phyloP scores from a whole-genome alignment of 1,284 basidiomycete species.

The Irpex sp. region DNA sequence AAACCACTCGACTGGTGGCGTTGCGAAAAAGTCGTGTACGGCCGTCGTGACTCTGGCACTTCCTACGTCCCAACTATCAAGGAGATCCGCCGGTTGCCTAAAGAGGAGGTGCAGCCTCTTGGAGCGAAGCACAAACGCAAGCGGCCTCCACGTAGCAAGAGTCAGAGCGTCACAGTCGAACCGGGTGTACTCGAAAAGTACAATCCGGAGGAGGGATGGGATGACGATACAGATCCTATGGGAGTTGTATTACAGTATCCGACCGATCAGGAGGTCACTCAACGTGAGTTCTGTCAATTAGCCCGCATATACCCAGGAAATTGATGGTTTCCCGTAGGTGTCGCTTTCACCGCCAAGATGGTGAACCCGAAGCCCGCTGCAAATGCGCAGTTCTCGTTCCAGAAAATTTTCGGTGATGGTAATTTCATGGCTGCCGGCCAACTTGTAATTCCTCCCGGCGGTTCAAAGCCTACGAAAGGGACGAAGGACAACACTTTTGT shows the following conservation, averaged over 20 bases:
- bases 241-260: conserved; percentile 73
- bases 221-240: conserved; percentile 69
- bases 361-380: conserved; percentile 56
- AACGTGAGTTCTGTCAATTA: conserved; percentile 52
- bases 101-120: conserved; percentile 57
- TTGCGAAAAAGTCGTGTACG: conserved; percentile 87
- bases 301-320: conserved; percentile 3
- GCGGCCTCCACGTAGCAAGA: conserved; percentile 37
- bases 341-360: conserved; percentile 72
- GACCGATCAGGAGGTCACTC: conserved; percentile 53
- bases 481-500: conserved; percentile 97
- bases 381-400: conserved; percentile 76
- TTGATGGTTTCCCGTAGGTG: conserved; percentile 39
- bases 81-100: conserved; percentile 78
- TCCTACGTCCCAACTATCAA: conserved; percentile 77
- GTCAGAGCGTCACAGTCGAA: conserved; percentile 35
- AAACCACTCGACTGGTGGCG: conserved; percentile 91
- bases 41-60: conserved; percentile 48
- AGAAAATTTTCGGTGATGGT: conserved; percentile 94
- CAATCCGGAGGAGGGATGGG: conserved; percentile 84
- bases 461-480: conserved; percentile 82
- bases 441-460: conserved; percentile 74
- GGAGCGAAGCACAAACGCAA: conserved; percentile 41
- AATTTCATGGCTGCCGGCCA: conserved; percentile 91
- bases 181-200: conserved; percentile 30